Percentiles rank a stretch among this genome's conserved stretches.
Evolutionary conservation across 345 rosid species (phyloP).

Genomic region (Barbarea vulgaris): DNA sequence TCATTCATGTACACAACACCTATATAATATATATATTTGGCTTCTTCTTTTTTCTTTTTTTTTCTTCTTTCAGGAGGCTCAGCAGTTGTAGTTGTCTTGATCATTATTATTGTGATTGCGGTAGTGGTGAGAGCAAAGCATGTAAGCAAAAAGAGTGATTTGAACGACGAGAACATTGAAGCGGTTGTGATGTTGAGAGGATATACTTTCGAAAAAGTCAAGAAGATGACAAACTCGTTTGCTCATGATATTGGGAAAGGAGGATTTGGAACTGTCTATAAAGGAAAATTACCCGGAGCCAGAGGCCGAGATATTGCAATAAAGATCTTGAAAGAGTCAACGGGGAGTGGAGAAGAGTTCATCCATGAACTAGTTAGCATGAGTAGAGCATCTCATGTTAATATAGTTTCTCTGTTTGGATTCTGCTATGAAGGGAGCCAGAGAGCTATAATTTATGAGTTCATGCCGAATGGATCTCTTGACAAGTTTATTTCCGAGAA

Average conservation of each 20-base stretch:
- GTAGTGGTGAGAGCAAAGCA: conserved; percentile 16
- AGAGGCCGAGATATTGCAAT: conserved; percentile 44
- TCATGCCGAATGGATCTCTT: no score
- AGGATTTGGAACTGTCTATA: conserved; percentile 42
- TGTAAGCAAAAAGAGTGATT: background rate
- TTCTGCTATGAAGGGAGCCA: no score
- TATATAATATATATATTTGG: no score
- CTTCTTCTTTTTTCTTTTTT: no score
- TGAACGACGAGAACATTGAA: conserved; percentile 27
- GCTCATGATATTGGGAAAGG: conserved; percentile 42
- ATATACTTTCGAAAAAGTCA: conserved; percentile 35
- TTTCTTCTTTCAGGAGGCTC: conserved; percentile 12
- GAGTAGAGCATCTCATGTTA: no score
- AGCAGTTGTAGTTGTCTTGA: conserved; percentile 1
- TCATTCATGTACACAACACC: conserved; percentile 1
- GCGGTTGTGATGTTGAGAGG: conserved; percentile 33
- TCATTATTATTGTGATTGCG: conserved; percentile 8
- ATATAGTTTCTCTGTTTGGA: no score
- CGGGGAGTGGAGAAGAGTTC: conserved; percentile 49
- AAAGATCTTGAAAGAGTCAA: conserved; percentile 41
- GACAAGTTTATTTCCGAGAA: no score
- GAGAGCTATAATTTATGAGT: no score
- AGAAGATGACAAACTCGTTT: conserved; percentile 44
- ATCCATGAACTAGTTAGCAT: conserved; percentile 54
- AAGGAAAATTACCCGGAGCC: conserved; percentile 36